Percentiles rank a stretch among this genome's conserved stretches.
phyloP scores from a whole-genome alignment of 805 yeast genomes.

The Debaryomyces maramus region DNA sequence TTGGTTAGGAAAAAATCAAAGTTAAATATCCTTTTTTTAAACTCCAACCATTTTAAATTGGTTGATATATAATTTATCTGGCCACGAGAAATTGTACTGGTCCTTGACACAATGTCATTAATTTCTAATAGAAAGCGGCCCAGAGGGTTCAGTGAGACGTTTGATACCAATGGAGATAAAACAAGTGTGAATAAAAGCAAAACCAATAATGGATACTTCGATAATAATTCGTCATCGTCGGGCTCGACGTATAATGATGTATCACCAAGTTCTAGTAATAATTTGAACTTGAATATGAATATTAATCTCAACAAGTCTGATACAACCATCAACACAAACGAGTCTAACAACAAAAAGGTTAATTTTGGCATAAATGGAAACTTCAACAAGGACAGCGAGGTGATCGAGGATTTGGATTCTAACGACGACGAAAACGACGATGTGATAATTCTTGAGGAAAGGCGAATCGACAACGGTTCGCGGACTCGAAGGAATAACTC shows the following conservation, averaged over 20 bases:
- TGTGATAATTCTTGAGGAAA: conserved; percentile 37
- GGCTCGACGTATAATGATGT: conserved; percentile 9
- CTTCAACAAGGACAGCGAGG: conserved; percentile 17
- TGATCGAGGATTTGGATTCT: conserved; percentile 11
- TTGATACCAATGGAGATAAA: conserved; percentile 17
- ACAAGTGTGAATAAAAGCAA: conserved; percentile 5
- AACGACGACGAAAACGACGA: conserved; percentile 33
- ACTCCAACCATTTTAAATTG: no score
- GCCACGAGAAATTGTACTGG: no score
- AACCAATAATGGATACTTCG: conserved; percentile 11
- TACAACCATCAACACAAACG: conserved; percentile 2
- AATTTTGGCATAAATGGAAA: conserved; percentile 13
- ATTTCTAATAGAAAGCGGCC: conserved; percentile 46
- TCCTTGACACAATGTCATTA: conserved; percentile 28
- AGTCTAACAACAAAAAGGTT: background rate
- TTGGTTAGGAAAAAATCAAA: background rate
- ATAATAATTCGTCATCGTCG: conserved; percentile 11
- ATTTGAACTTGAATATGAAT: conserved; percentile 7
- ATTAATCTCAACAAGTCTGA: conserved; percentile 5
- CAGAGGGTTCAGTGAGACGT: conserved; percentile 45
- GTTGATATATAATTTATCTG: no score
- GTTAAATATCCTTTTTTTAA: background rate
- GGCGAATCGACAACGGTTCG: conserved; percentile 19
- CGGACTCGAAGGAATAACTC: conserved; percentile 29
- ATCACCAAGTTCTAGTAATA: conserved; percentile 6